phyloP scores from a whole-genome alignment of 495 filamentous ascomycete genomes.

The Xylaria flabelliformis region DNA sequence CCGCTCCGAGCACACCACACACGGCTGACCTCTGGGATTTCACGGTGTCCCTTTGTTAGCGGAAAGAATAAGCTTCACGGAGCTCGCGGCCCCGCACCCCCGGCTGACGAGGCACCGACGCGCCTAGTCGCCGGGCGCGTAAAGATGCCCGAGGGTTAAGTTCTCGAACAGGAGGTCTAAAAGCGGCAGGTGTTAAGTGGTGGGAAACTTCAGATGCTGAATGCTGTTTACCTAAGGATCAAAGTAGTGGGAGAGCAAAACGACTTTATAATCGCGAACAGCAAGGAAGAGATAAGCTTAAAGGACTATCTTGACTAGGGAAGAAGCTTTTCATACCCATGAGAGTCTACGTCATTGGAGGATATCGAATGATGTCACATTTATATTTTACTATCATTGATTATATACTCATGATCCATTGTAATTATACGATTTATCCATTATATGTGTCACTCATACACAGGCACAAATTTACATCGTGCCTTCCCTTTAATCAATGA shows the following conservation, averaged over 20 bases:
- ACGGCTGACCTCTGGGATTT: slow-evolving; percentile 30
- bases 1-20: slow-evolving; percentile 15
- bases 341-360: neutral
- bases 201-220: neutral
- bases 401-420: neutral
- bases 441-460: neutral
- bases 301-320: neutral
- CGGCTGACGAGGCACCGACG: neutral
- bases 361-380: slow-evolving; percentile 1
- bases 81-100: neutral
- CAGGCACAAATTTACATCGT: neutral
- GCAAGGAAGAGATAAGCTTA: slow-evolving; percentile 30
- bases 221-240: slow-evolving; percentile 27
- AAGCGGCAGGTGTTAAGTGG: neutral
- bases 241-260: slow-evolving; percentile 29
- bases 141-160: neutral
- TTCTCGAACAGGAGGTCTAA: slow-evolving; percentile 20
- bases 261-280: slow-evolving; percentile 26
- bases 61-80: neutral
- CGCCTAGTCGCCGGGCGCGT: neutral
- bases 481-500: slow-evolving; percentile 31
- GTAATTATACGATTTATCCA: neutral
- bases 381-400: neutral
- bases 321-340: neutral
- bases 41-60: slow-evolving; percentile 28